Evolutionary conservation across 495 filamentous ascomycete genomes (phyloP), one percentile per base, ranked within the genome.

Genomic region (Chaetomium fimeti): DNA sequence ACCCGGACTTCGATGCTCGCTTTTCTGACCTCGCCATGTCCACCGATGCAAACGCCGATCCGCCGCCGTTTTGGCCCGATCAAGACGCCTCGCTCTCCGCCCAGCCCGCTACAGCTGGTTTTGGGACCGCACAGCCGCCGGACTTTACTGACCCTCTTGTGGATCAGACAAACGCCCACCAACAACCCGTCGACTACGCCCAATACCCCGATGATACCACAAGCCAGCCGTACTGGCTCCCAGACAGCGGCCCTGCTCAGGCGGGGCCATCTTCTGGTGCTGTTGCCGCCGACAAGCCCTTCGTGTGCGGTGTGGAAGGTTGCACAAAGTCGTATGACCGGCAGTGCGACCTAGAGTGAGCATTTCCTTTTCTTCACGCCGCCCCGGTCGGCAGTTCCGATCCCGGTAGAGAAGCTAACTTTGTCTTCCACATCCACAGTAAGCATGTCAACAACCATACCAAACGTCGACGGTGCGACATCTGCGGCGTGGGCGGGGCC

Each of bases 391-490:
- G 25, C 1, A 15, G 9, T 27, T 6, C 22, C 16, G 8, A 11
- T 48, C 2, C n/a, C 13, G 3, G 4, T 13, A 47, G 6, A 9
- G 25, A n/a, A 25, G 6, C 40, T 53, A 20, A 40, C 25, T 27
- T 27, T 20, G 20, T 9, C 47, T 7, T 61, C 32, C 28, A n/a
- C 20, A 40, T 24, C 13, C 12, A 12, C 13, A 71, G 69, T 0
- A 72, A 70, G 38, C 69, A 72, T 45, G 20, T 54, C 5, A 53
- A 70, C 16, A 72, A 68, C 12, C 69, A 72, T 57, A 24, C 0
- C 0, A 58, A 53, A 20, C 67, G 91, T 13, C 56, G 27, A 0
- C 0, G 29, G 4, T 72, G 69, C 53, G 25, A 60, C 1, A 16
- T 62, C 22, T 60, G 45, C 15, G 40, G 25, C 27, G 29, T 38